phyloP scores from a whole-genome alignment of 2,329 filamentous ascomycete species.

The Xylaria sp. region DNA sequence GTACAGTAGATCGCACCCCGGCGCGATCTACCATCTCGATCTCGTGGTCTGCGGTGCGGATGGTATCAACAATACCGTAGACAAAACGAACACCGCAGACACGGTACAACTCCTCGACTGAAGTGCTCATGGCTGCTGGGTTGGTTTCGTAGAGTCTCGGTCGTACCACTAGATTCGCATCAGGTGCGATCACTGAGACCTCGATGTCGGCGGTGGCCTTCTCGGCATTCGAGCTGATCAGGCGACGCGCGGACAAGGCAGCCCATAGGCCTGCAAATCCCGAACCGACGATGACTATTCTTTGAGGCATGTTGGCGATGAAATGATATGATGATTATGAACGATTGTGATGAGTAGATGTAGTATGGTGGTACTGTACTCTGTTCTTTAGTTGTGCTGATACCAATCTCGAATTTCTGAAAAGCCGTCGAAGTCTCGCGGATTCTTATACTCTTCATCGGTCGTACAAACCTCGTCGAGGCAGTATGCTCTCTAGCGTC shows the following conservation, averaged over 20 bases:
- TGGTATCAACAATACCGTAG: slow-evolving; percentile 31
- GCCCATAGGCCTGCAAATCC: slow-evolving; percentile 37
- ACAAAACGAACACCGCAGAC: slow-evolving; percentile 31
- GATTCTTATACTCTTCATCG: slow-evolving; percentile 25
- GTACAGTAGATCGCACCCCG: slow-evolving; percentile 13
- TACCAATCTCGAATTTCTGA: not conserved
- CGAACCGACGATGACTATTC: slow-evolving; percentile 32
- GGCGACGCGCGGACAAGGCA: slow-evolving; percentile 31
- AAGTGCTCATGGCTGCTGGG: slow-evolving; percentile 31
- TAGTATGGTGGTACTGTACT: not conserved
- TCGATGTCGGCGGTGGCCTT: slow-evolving; percentile 29
- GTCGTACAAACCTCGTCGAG: not conserved
- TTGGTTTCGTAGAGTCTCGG: slow-evolving; percentile 36
- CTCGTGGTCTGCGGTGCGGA: slow-evolving; percentile 23
- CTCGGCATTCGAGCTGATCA: slow-evolving; percentile 25
- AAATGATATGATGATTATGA: not conserved
- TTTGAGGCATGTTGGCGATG: slow-evolving; percentile 28
- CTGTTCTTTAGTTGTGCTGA: not conserved
- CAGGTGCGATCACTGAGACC: slow-evolving; percentile 32
- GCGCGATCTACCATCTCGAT: slow-evolving; percentile 23
- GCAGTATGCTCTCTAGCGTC: not conserved
- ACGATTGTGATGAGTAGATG: slow-evolving; percentile 2
- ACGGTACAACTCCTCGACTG: slow-evolving; percentile 34
- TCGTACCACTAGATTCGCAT: slow-evolving; percentile 31
- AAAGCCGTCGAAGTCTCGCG: not conserved